Evolutionary conservation across 768 basidiomycete genomes (phyloP).

Genomic region (Obba rivulosa): DNA sequence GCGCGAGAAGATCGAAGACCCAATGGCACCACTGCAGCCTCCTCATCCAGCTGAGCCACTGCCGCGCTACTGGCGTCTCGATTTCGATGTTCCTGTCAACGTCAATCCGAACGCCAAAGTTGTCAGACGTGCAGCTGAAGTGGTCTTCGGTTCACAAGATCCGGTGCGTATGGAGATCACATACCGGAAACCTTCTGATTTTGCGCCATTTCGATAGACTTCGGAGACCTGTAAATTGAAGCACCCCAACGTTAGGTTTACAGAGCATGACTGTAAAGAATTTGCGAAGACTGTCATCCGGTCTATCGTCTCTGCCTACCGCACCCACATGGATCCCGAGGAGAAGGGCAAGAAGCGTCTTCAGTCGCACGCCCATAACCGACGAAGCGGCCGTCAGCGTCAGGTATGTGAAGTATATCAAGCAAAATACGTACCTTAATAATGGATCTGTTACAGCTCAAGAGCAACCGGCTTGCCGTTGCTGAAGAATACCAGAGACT

Average conservation of each 20-base stretch:
- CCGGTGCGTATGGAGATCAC: background rate
- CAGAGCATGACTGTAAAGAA: background rate
- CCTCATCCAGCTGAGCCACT: background rate
- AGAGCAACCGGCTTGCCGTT: background rate
- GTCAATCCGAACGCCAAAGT: background rate
- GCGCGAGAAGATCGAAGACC: background rate
- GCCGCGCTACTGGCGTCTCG: background rate
- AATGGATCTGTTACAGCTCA: background rate
- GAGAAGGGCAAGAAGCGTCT: background rate
- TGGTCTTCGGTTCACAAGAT: background rate
- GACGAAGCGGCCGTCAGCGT: background rate
- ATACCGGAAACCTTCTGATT: background rate
- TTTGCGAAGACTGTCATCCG: background rate
- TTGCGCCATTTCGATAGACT: background rate
- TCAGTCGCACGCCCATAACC: background rate
- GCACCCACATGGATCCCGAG: background rate
- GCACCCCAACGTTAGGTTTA: background rate
- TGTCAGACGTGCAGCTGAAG: background rate
- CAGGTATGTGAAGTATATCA: background rate
- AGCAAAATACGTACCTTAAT: background rate
- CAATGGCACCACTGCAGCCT: background rate
- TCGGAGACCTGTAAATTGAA: background rate
- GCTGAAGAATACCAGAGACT: background rate
- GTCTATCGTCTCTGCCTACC: background rate
- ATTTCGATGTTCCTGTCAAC: background rate